These are phyloP conservation scores for Pachysandra terminalis DNA, from an alignment of 164 flowering plant species.

Conservation along the genomic window DNA sequence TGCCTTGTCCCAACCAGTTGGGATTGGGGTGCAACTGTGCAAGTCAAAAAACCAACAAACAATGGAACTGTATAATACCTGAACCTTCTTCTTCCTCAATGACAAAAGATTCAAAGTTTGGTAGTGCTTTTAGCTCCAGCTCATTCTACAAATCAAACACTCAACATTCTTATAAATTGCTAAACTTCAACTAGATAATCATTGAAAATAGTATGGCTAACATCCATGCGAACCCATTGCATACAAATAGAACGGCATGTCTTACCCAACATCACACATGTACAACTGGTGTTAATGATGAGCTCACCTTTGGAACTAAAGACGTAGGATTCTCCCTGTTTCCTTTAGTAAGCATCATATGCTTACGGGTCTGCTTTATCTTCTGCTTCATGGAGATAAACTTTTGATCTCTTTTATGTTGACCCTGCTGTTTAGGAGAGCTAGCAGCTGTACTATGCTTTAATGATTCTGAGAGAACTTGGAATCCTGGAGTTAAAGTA, in stretches of 20 bases:
- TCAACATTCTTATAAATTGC: conserved; percentile 1
- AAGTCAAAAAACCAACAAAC: conserved; percentile 3
- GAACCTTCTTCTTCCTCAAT: conserved; percentile 81
- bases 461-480: conserved; percentile 12
- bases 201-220: neutral
- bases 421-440: conserved; percentile 17
- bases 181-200: neutral
- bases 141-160: conserved; percentile 36
- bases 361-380: conserved; percentile 20
- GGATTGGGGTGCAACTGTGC: neutral
- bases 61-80: conserved; percentile 25
- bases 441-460: conserved; percentile 13
- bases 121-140: conserved; percentile 32
- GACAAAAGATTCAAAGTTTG: conserved; percentile 50
- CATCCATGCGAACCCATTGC: too few species aligned
- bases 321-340: conserved; percentile 11
- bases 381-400: conserved; percentile 26
- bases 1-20: too few species aligned
- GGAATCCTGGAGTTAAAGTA: conserved; percentile 5
- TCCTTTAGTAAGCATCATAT: conserved; percentile 19
- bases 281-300: too few species aligned
- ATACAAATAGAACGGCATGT: too few species aligned
- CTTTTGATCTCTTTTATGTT: conserved; percentile 14
- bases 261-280: too few species aligned
- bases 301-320: conserved; percentile 27